Base-by-base conservation (phyloP, 768 basidiomycete species). In the Terana coerulea region DNA sequence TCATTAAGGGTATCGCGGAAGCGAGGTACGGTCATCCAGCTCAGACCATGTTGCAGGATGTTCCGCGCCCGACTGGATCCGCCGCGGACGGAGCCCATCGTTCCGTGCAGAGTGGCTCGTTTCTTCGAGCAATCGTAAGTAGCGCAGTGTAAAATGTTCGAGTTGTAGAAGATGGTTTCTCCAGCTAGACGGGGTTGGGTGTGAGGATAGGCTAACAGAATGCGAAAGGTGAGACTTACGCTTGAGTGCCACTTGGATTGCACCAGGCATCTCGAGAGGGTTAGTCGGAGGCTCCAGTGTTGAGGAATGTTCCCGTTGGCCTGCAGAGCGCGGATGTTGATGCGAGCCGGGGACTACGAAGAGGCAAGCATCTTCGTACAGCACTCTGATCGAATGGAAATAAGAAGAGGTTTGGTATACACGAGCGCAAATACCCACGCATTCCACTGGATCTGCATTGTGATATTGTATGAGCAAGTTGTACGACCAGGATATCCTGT, bases 101-200 rank as follows among this genome's bases (percentile, higher is more conserved):
- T 78, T 0, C 76, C 88, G 56, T 90, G 89, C 5, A 91, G 72
- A 2, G 88, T 91, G 25, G 81, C 79, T 2, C 88, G 75, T 29
- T 66, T 69, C 19, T 64, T 62, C 17, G 63, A 63, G 1, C 75
- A 69, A 52, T 73, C 74, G 63, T 91, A 91, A 5, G 75, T 72
- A 4, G 81, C 87, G 49, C 85, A 86, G 58, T 91, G 88, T 9
- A 91, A 70, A 51, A 90, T 83, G 62, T 91, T 90, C 56, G 77
- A 81, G 61, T 88, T 87, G 64, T 91, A 90, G 65, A 91, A 90
- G 21, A 86, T 84, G 0, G 84, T 84, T 52, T 91, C 83, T 0
- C 88, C 86, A 0, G 81, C 86, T 84, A n/a, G 49, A 5, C 25
- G 24, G 15, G 4, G 11, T 28, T 47, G 25, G 9, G 31, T 26